Evolutionary conservation across 2,329 filamentous ascomycete species (phyloP), one percentile per base, ranked within the genome.

Genomic region (Fusarium robinianum): DNA sequence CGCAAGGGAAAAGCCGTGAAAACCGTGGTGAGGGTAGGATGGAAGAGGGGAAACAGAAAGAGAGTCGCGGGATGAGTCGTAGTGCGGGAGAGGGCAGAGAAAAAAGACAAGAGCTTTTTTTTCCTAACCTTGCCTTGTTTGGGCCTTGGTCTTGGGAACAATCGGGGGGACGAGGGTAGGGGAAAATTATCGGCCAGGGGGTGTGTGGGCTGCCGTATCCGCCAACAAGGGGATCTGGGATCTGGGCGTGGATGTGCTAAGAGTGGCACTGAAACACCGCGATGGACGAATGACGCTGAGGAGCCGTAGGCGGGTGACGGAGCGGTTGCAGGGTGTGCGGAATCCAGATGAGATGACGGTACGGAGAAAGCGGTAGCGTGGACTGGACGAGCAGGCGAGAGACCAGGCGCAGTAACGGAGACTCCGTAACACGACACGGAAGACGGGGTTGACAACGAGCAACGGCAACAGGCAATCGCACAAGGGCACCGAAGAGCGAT

Each of bases 1-100:
- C 68, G 68, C 64, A 71, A 72, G 68, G 70, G 72, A 75, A 74
- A 68, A 73, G 70, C 63, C 63, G 64, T 66, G 64, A 65, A 63
- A 69, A 68, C 58, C 64, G 67, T 67, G 65, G 67, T 65, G 65
- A 62, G 62, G 58, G 62, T 59, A 55, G 63, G 52, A 55, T 55
- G 52, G 37, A 50, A 62, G 61, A 63, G 62, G 64, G 65, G 63
- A 61, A 66, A 53, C 55, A 60, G 58, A 59, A 63, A 60, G 60
- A 62, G 53, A 58, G 53, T 59, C 63, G 66, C 55, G 60, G 62
- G 64, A 61, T 60, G 60, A 60, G 63, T 64, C 62, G 61, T 58
- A 60, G 55, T 60, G 58, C 53, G 60, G 54, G 49, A 59, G 55
- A 58, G 36, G 56, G 50, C 52, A 56, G 49, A 47, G 56, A 58